Base-by-base conservation (phyloP, 805 yeast genomes). In the Brettanomyces nanus region DNA sequence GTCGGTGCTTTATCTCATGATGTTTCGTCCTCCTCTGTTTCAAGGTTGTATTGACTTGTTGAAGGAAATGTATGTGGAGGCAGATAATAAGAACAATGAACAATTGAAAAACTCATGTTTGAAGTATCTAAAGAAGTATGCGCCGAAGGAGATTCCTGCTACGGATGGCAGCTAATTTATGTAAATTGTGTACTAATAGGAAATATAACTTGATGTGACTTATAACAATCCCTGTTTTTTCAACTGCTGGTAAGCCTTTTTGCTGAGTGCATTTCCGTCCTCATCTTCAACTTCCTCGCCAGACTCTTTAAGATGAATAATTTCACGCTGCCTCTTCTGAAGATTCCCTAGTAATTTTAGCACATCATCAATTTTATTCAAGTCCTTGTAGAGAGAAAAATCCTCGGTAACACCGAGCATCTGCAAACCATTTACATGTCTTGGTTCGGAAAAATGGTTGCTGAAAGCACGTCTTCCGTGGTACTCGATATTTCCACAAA, bases 181-280 rank as follows among this genome's bases (percentile, higher is more conserved):
- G n/a, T n/a, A n/a, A n/a, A n/a, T n/a, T n/a, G n/a, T 7, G 21
- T 15, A 11, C n/a, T 15, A n/a, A 30, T 30, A 30, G 7, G 20
- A 15, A 17, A 3, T 34, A n/a, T 28, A 25, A 25, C 13, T 13
- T 19, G 9, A 34, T 17, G 19, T 26, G n/a, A 14, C n/a, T 42
- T 61, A 87, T 22, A 86, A 48, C 35, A 90, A 64, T 0, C 97
- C 97, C 61, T 90, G 97, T 47, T 75, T 80, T 60, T 85, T 84
- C 54, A 90, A 66, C 47, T 92, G 97, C 15, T 78, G 69, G 58
- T 85, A 90, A 31, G 85, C 89, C 47, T 76, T 75, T 48, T 78
- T 80, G 25, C 82, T 73, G 94, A 90, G 82, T 13, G 85, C 95
- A 53, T 92, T 90, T 9, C 97, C 98, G 14, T 85, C 87, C 1